Evolutionary conservation across 225 moss, liverwort and hornwort genomes (phyloP), one percentile per base, ranked within the genome.

Genomic region (Physcomitrium patens): DNA sequence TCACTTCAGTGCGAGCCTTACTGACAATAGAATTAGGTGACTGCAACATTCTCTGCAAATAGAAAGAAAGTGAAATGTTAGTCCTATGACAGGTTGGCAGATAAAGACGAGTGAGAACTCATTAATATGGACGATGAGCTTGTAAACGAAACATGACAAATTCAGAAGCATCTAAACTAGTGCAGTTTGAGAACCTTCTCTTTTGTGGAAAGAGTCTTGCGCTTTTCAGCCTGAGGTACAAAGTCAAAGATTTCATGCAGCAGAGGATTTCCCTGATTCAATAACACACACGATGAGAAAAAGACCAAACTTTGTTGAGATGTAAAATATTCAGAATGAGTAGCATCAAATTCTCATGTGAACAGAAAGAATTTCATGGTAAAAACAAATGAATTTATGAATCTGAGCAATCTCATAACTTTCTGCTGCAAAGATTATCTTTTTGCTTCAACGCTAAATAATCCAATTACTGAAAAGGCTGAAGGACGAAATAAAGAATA

Each of bases 221-320:
- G 87, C 80, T 84, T 94, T 49, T 84, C 80, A 37, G 68, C 83
- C 68, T 83, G 87, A 24, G 96, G 96, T 52, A 85, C 71, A 37
- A 94, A 96, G 68, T 96, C 78, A 24, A 96, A 96, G 50, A 96
- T 64, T n/a, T 94, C 89, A 69, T 94, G 96, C 53, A 94, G 71
- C 23, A 96, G 85, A 11, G 63, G 63, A 72, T 96, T 96, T 45
- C 86, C 93, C 95, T 95, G 75, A 31, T 54, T 64, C 48, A 68
- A 22, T 12, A 23, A 74, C 59, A 63, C 9, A 51, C 63, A 76
- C 14, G 8, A 46, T 68, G 45, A 83, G 83, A 20, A 46, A 63
- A 63, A 75, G 11, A 62, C 12, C 66, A 19, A 16, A n/a, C 14
- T 48, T 41, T 53, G 73, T 10, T 28, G 41, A 11, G 22, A 12